Evolutionary conservation across 345 rosid genomes (phyloP).

Genomic region (Rhizophora apiculata): DNA sequence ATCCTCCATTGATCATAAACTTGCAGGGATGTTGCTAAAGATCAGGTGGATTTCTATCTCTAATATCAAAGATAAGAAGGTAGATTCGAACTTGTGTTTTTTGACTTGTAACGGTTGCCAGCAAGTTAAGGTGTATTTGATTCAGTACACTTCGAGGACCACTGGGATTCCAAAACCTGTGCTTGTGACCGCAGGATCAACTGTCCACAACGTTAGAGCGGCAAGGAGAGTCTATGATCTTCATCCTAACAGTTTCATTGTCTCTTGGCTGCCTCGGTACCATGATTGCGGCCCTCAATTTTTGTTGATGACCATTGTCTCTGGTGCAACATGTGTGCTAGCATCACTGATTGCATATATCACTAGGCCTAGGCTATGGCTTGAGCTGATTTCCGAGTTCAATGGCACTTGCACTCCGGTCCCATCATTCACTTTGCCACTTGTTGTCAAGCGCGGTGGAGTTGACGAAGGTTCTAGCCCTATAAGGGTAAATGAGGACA

Average conservation of each 20-base stretch:
- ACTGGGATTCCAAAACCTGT: constrained; percentile 66
- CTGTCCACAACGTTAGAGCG: constrained; percentile 56
- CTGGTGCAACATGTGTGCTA: constrained; percentile 57
- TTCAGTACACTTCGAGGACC: constrained; percentile 69
- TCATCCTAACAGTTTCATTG: constrained; percentile 44
- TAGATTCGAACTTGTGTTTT: neutral
- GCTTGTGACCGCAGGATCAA: constrained; percentile 57
- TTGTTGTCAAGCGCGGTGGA: constrained; percentile 52
- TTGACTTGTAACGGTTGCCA: constrained; percentile 34
- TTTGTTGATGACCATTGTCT: constrained; percentile 42
- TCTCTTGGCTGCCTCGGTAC: constrained; percentile 65
- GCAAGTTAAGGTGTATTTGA: constrained; percentile 45
- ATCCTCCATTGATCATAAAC: constrained; percentile 26
- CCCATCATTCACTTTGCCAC: constrained; percentile 59
- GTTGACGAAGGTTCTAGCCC: constrained; percentile 18
- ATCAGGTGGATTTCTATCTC: constrained; percentile 45
- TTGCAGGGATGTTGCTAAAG: constrained; percentile 32
- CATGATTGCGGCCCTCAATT: constrained; percentile 70
- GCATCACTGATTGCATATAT: constrained; percentile 43
- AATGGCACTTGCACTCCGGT: constrained; percentile 59
- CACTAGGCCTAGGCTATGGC: constrained; percentile 52
- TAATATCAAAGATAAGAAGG: constrained; percentile 23
- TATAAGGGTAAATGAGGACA: constrained; percentile 40
- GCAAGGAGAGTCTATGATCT: constrained; percentile 59
- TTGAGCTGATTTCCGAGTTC: constrained; percentile 47